These are phyloP conservation scores for Plantago coronopus DNA, from an alignment of 305 asterid species.

Conservation along the genomic window DNA sequence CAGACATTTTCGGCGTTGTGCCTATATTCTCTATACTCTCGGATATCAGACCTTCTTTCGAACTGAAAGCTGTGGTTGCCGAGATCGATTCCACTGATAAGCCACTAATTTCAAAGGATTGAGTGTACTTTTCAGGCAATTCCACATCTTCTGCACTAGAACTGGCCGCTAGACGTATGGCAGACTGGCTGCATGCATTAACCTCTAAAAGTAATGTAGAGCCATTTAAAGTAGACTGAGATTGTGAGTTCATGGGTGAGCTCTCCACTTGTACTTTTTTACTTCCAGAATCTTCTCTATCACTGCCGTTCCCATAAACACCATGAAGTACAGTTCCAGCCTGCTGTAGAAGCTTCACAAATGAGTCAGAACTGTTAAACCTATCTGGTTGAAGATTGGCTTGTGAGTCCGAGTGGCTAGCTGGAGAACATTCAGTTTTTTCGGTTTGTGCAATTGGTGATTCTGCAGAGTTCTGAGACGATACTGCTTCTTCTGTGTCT, in stretches of 20 bases:
- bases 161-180: conserved; percentile 26
- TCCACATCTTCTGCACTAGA: conserved; percentile 29
- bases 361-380: conserved; percentile 36
- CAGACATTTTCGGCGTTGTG: conserved; percentile 22
- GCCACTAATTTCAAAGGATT: conserved; percentile 48
- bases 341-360: conserved; percentile 55
- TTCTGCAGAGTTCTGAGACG: conserved; percentile 62
- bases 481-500: conserved; percentile 56
- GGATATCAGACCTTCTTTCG: conserved; percentile 28
- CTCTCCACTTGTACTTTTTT: conserved; percentile 31
- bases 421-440: conserved; percentile 44
- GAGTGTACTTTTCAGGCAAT: conserved; percentile 28
- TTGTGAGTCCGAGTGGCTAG: conserved; percentile 39
- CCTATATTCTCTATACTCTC: conserved; percentile 36
- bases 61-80: conserved; percentile 33
- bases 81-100: conserved; percentile 62
- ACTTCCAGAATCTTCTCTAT: conserved; percentile 26
- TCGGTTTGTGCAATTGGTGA: conserved; percentile 46
- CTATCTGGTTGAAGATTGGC: conserved; percentile 29
- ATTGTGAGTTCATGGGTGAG: conserved; percentile 30
- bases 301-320: conserved; percentile 33
- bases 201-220: conserved; percentile 24
- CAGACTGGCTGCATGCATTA: conserved; percentile 26
- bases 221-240: conserved; percentile 29
- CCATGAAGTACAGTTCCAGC: conserved; percentile 45